Conservation (phyloP, 2,329 filamentous ascomycete genomes). For the Penicillium oxalicum region DNA sequence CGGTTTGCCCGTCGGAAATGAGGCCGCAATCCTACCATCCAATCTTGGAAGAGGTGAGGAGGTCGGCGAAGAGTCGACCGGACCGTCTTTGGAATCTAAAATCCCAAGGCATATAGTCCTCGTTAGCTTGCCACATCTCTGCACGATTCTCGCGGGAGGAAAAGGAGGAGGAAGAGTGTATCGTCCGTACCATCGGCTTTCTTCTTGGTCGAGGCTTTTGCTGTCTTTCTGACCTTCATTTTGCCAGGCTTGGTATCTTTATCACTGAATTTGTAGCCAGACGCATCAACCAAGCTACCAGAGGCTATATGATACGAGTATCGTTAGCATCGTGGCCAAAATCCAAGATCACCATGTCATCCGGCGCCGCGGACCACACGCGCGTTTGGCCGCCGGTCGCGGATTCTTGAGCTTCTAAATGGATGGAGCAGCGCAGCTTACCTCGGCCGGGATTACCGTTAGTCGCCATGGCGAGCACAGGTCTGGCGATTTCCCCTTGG, state of each 20-base stretch:
- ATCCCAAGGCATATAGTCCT: not conserved
- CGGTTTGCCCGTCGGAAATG: conserved; percentile 74
- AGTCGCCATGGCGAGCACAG: conserved; percentile 28
- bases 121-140: too few species aligned
- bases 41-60: conserved; percentile 50
- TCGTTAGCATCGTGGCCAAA: conserved; percentile 5
- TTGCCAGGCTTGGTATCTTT: conserved; percentile 41
- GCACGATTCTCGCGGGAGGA: not conserved
- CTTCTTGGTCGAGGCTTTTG: conserved; percentile 31
- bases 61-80: conserved; percentile 27
- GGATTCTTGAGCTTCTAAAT: not conserved
- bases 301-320: conserved; percentile 11
- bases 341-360: not conserved
- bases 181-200: conserved; percentile 28
- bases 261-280: conserved; percentile 42
- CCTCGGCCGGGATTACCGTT: conserved; percentile 33
- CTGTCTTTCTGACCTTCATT: conserved; percentile 40
- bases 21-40: conserved; percentile 68
- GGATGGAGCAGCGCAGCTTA: conserved; percentile 16
- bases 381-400: not conserved
- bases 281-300: conserved; percentile 40
- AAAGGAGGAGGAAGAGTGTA: not conserved
- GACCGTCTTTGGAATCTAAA: conserved; percentile 23
- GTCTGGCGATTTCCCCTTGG: conserved; percentile 2
- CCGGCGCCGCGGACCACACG: not conserved